Conservation (phyloP, 139 green algal genomes). For the Spirogloea muscicola region DNA sequence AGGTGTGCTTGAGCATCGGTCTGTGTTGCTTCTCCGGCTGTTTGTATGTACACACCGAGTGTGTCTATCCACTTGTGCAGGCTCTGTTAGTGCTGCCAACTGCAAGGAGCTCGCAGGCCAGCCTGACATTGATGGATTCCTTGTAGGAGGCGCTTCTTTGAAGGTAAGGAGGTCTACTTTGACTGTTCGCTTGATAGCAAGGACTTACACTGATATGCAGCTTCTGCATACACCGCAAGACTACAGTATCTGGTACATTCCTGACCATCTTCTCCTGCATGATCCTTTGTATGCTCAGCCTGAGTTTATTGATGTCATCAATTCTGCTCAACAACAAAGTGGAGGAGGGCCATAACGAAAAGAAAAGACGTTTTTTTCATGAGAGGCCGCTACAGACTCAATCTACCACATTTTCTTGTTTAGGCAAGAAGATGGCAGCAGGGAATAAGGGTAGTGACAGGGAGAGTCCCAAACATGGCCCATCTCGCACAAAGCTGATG, state of each 20-base stretch:
- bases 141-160: slow-evolving; percentile 94
- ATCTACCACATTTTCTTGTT: no score
- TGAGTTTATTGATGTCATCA: slow-evolving; percentile 49
- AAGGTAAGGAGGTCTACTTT: slow-evolving; percentile 59
- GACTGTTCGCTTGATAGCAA: background rate
- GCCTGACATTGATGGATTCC: slow-evolving; percentile 94
- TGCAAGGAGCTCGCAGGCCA: slow-evolving; percentile 68
- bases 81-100: slow-evolving; percentile 81
- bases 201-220: background rate
- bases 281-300: slow-evolving; percentile 10
- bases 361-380: no score
- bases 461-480: no score
- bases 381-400: no score
- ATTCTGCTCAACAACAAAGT: no score
- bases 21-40: no score
- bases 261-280: background rate
- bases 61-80: slow-evolving; percentile 11
- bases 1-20: background rate
- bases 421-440: no score
- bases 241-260: background rate
- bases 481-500: no score
- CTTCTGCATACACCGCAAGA: background rate
- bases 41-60: no score
- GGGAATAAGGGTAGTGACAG: no score
- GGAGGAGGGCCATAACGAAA: no score